Evolutionary conservation across 768 basidiomycete genomes (phyloP).

Genomic region (Rhodotorula diobovata): DNA sequence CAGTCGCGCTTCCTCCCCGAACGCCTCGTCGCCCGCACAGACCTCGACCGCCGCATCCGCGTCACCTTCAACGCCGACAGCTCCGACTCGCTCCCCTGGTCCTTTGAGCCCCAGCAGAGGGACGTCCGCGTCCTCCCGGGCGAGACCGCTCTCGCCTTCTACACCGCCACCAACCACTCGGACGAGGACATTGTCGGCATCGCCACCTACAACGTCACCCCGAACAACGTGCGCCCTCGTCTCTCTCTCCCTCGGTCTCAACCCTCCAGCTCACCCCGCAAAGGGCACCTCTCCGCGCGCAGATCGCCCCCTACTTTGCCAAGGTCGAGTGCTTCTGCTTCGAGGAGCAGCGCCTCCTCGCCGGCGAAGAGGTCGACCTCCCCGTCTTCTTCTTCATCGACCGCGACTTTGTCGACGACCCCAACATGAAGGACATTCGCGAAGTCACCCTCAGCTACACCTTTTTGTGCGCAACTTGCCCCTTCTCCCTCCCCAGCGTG

Average conservation of each 20-base stretch:
- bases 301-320: constrained; percentile 98
- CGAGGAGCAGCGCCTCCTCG: constrained; percentile 91
- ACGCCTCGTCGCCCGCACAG: constrained; percentile 65
- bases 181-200: constrained; percentile 90
- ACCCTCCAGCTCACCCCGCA: neutral
- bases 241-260: neutral
- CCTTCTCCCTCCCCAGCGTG: too few relatives aligned
- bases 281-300: neutral
- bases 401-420: constrained; percentile 91
- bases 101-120: constrained; percentile 83
- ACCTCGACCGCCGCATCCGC: constrained; percentile 60
- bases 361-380: constrained; percentile 95
- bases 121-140: constrained; percentile 86
- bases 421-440: constrained; percentile 74
- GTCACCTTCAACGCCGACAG: constrained; percentile 94
- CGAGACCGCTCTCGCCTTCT: constrained; percentile 93
- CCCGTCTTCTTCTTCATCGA: constrained; percentile 98
- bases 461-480: constrained; percentile 59
- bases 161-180: constrained; percentile 81
- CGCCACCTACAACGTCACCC: constrained; percentile 97
- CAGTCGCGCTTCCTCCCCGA: constrained; percentile 61
- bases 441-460: constrained; percentile 94
- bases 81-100: constrained; percentile 85
- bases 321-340: constrained; percentile 99
- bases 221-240: constrained; percentile 68